These are phyloP conservation scores for Aspergillus pseudoterreus DNA, from an alignment of 2,329 filamentous ascomycete species.

Conservation along the genomic window DNA sequence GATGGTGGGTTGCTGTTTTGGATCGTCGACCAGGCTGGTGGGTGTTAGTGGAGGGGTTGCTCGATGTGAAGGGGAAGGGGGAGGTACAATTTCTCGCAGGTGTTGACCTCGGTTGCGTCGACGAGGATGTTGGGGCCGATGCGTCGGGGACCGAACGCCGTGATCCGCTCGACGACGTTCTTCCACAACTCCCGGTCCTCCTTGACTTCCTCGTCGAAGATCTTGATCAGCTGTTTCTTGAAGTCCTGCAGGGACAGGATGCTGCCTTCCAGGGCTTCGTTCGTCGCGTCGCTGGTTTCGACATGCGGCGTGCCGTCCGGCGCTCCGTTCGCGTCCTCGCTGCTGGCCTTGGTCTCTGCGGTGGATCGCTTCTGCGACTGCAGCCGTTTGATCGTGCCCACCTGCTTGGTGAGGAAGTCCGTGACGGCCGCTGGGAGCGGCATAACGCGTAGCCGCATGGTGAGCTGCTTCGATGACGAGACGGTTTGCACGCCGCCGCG, in stretches of 20 bases:
- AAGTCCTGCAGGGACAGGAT: slow-evolving; percentile 72
- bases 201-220: slow-evolving; percentile 67
- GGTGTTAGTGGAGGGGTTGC: slow-evolving; percentile 1
- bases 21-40: slow-evolving; percentile 36
- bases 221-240: slow-evolving; percentile 62
- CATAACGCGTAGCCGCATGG: slow-evolving; percentile 69
- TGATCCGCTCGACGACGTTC: slow-evolving; percentile 71
- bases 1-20: slow-evolving; percentile 26
- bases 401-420: slow-evolving; percentile 79
- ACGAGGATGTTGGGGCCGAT: slow-evolving; percentile 86
- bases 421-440: slow-evolving; percentile 77
- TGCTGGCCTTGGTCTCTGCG: slow-evolving; percentile 18
- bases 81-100: slow-evolving; percentile 69
- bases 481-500: slow-evolving; percentile 72
- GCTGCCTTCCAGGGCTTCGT: slow-evolving; percentile 57
- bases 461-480: slow-evolving; percentile 83
- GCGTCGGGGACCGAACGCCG: slow-evolving; percentile 83
- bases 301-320: slow-evolving; percentile 33
- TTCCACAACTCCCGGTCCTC: slow-evolving; percentile 74
- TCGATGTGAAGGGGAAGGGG: not conserved
- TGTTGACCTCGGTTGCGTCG: slow-evolving; percentile 69
- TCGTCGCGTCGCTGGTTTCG: slow-evolving; percentile 48
- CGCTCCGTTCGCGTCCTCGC: slow-evolving; percentile 36
- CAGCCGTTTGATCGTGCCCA: slow-evolving; percentile 71
- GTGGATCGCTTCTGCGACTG: slow-evolving; percentile 66